phyloP scores from a whole-genome alignment of 495 filamentous ascomycete species.

The Darksidea phi region DNA sequence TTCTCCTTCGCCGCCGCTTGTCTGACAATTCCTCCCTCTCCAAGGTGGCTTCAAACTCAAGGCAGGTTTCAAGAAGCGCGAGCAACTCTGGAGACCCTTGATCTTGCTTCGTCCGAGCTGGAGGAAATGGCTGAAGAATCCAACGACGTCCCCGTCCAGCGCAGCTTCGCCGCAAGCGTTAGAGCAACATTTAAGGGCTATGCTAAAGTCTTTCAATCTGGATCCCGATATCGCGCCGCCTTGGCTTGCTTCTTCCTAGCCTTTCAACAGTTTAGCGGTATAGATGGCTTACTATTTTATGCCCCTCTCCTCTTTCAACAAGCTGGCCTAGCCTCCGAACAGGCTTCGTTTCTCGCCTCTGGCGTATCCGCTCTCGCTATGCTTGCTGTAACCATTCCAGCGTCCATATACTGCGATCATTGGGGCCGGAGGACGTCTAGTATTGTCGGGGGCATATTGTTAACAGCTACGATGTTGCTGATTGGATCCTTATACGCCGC shows the following conservation, averaged over 20 bases:
- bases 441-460: slow-evolving; percentile 30
- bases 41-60: slow-evolving; percentile 51
- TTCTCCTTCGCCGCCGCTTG: slow-evolving; percentile 15
- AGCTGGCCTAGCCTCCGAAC: slow-evolving; percentile 51
- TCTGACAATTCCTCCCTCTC: slow-evolving; percentile 46
- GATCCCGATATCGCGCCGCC: slow-evolving; percentile 42
- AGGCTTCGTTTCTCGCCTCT: slow-evolving; percentile 55
- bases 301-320: slow-evolving; percentile 55
- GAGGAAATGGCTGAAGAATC: slow-evolving; percentile 36
- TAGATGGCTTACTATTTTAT: slow-evolving; percentile 56
- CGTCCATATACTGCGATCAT: slow-evolving; percentile 35
- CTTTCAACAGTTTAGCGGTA: slow-evolving; percentile 53
- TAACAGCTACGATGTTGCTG: slow-evolving; percentile 30
- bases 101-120: slow-evolving; percentile 38
- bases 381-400: slow-evolving; percentile 54
- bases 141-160: neutral
- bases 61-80: slow-evolving; percentile 44
- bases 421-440: slow-evolving; percentile 35
- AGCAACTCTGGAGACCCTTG: slow-evolving; percentile 28
- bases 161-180: neutral
- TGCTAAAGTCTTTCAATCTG: slow-evolving; percentile 25
- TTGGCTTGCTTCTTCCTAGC: slow-evolving; percentile 53
- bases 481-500: too few species aligned
- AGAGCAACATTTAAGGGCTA: slow-evolving; percentile 27
- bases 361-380: slow-evolving; percentile 59